phyloP scores from a whole-genome alignment of 2,329 filamentous ascomycete genomes.

The Chaetomium strumarium region DNA sequence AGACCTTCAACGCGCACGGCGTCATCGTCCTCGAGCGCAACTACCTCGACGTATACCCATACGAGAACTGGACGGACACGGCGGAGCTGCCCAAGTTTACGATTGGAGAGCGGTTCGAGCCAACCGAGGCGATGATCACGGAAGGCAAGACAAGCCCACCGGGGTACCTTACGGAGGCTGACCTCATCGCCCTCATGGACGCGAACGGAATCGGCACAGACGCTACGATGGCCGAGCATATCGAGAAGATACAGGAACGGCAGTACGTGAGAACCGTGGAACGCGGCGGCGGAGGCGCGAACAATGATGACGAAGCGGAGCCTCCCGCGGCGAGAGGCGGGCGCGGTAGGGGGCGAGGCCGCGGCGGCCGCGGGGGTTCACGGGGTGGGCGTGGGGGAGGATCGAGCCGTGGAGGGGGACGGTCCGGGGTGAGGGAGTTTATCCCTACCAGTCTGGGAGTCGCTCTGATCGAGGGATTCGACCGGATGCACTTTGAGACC shows the following conservation, averaged over 20 bases:
- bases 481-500: constrained; percentile 86
- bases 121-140: constrained; percentile 79
- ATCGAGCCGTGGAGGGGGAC: constrained; percentile 36
- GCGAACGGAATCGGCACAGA: constrained; percentile 97
- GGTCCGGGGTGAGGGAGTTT: constrained; percentile 67
- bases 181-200: constrained; percentile 95
- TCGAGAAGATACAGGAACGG: constrained; percentile 87
- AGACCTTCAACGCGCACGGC: constrained; percentile 76
- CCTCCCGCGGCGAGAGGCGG: constrained; percentile 33
- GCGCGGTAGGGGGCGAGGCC: constrained; percentile 42
- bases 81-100: constrained; percentile 74
- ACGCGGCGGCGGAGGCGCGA: constrained; percentile 29
- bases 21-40: constrained; percentile 82
- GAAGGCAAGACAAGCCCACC: constrained; percentile 88
- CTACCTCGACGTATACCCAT: constrained; percentile 91
- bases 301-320: constrained; percentile 33
- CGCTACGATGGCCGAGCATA: constrained; percentile 98
- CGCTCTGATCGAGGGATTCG: constrained; percentile 88
- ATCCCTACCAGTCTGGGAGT: constrained; percentile 89
- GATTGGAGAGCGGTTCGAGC: constrained; percentile 76
- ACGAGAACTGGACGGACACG: constrained; percentile 93
- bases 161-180: constrained; percentile 85
- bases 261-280: constrained; percentile 70
- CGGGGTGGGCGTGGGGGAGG: constrained; percentile 35
- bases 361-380: constrained; percentile 42